Evolutionary conservation across 495 filamentous ascomycete genomes (phyloP).

Genomic region (Penicillium salamii): DNA sequence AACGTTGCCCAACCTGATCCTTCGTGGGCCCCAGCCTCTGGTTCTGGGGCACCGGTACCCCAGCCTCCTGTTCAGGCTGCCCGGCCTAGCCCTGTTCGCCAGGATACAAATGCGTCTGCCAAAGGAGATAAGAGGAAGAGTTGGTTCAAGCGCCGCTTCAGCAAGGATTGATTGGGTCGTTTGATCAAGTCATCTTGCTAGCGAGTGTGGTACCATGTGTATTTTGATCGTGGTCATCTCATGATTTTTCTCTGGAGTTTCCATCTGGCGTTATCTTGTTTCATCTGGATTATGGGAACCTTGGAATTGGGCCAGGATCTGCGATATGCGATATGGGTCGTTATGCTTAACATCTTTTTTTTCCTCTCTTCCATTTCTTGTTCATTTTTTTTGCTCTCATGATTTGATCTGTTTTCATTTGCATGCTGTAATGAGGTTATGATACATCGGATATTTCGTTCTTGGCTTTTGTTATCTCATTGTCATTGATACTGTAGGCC

Average conservation of each 20-base stretch:
- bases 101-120: constrained; percentile 14
- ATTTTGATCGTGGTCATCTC: constrained; percentile 4
- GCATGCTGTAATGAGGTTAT: constrained; percentile 31
- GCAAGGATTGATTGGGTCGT: constrained; percentile 47
- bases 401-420: no score
- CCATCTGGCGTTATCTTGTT: constrained; percentile 6
- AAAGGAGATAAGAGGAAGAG: constrained; percentile 73
- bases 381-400: neutral
- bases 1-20: constrained; percentile 6
- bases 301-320: neutral
- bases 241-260: neutral
- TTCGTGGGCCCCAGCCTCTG: neutral
- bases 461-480: neutral
- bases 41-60: no score
- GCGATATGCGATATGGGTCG: constrained; percentile 5
- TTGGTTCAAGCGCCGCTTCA: constrained; percentile 83
- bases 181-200: neutral
- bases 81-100: constrained; percentile 13
- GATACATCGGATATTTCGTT: constrained; percentile 24
- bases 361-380: constrained; percentile 1
- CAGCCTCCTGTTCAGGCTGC: constrained; percentile 1
- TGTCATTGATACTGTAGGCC: constrained; percentile 9
- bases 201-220: no score
- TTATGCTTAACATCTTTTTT: no score
- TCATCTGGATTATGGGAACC: constrained; percentile 7